Base-by-base conservation (phyloP, 2,329 filamentous ascomycete genomes). In the Sphaerulina musiva region DNA sequence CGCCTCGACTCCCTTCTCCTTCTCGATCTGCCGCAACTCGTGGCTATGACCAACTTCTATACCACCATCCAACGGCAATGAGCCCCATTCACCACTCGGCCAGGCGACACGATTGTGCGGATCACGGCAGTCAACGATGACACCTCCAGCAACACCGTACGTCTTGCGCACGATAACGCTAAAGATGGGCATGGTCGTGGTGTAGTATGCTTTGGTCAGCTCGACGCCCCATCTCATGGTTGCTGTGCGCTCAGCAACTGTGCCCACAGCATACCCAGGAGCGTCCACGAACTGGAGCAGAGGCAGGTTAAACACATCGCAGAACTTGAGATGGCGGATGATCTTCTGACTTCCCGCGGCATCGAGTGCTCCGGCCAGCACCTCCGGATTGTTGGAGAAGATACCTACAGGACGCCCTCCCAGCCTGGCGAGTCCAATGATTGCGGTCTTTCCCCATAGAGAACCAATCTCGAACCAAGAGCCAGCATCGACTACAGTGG, bases 181-280 rank as follows among this genome's bases (percentile, higher is more conserved):
- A 69, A 85, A 85, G 2, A 86, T 75, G 0, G 82, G 80, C 51
- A 77, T 79, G 0, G 81, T 84, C 0, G 81, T 84, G 20, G 77
- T 77, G 64, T 79, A 84, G 64, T 85, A 85, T 0, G 81, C 75
- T 52, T 79, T 79, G 5, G 78, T 80, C 1, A 85, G 74, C 44
- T 80, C 77, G 3, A 85, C 74, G 0, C 82, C 82, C 71, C 81
- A 82, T 48, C 81, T 74, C 82, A 85, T 85, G 0, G 81, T 84
- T 10, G 81, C 82, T 4, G 75, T 78, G 11, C 81, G 73, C 66
- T 85, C 82, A 2, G 82, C 82, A 0, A 79, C 74, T 0, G 82
- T 84, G 0, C 82, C 82, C 42, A 85, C 81, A 0, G 82, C 81
- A 58, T 84, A 85, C 1, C 82, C 79, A 3, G 79, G 82, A 2